Conservation (phyloP, 139 green algal genomes). For the Nannochloris sp. region DNA sequence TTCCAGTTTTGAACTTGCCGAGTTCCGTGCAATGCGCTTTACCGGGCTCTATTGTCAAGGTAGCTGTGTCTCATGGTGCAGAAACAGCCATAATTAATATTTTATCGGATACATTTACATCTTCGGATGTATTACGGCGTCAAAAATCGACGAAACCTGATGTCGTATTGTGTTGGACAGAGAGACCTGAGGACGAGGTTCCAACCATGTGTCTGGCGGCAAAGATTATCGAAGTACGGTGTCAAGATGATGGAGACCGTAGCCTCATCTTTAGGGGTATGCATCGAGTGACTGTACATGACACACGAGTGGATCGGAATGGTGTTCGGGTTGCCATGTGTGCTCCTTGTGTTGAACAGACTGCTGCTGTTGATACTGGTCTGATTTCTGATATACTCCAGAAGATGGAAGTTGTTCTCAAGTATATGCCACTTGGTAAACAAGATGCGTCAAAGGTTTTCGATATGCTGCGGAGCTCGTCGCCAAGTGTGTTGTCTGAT, state of each 20-base stretch:
- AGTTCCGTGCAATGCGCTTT: too few species aligned
- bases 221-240: not conserved
- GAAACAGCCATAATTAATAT: too few species aligned
- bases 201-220: not conserved
- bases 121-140: too few species aligned
- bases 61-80: too few species aligned
- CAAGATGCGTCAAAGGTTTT: too few species aligned
- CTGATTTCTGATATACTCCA: not conserved
- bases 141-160: too few species aligned
- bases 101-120: too few species aligned
- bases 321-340: not conserved
- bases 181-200: not conserved
- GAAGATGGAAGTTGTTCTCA: not conserved
- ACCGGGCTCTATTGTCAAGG: too few species aligned
- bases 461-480: too few species aligned
- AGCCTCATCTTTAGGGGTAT: not conserved
- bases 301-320: not conserved
- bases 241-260: not conserved
- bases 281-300: not conserved
- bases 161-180: too few species aligned
- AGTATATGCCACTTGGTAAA: not conserved
- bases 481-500: too few species aligned
- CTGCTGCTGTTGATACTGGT: not conserved
- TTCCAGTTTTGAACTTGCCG: too few species aligned
- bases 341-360: constrained; percentile 2